Evolutionary conservation across 225 moss, liverwort and hornwort species (phyloP).

Genomic region (Rhytidiadelphus loreus): DNA sequence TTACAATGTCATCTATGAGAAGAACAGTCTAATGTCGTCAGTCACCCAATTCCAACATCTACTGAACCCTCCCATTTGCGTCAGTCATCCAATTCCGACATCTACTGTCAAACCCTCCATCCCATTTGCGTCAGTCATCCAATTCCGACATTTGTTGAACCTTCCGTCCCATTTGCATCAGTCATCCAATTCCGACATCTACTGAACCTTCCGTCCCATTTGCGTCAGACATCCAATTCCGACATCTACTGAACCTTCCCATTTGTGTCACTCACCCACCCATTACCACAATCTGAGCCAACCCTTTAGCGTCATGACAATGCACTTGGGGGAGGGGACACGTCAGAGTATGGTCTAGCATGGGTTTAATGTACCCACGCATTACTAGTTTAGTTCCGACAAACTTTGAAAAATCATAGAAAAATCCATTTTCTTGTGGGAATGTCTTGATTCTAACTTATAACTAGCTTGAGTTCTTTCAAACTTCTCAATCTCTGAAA

Average conservation of each 20-base stretch:
- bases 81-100: not conserved
- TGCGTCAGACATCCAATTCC: not conserved
- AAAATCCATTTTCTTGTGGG: not conserved
- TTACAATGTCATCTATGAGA: not conserved
- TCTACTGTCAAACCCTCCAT: accelerated
- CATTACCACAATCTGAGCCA: not conserved
- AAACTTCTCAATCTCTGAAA: not conserved
- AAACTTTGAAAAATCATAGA: not conserved
- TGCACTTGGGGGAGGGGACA: not conserved
- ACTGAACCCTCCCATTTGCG: no score
- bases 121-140: not conserved
- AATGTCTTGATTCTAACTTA: not conserved
- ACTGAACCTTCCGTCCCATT: no score
- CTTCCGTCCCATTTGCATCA: no score
- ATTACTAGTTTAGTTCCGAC: not conserved
- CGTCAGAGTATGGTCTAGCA: not conserved
- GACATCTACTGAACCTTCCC: accelerated
- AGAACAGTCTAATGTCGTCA: no score
- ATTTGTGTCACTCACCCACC: not conserved
- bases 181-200: no score
- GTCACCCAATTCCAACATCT: not conserved
- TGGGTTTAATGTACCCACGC: no score
- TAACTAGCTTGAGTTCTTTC: not conserved
- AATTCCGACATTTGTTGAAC: not conserved
- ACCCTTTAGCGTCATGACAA: not conserved